These are phyloP conservation scores for Leccinum boreale DNA, from an alignment of 768 basidiomycete species.

Conservation along the genomic window DNA sequence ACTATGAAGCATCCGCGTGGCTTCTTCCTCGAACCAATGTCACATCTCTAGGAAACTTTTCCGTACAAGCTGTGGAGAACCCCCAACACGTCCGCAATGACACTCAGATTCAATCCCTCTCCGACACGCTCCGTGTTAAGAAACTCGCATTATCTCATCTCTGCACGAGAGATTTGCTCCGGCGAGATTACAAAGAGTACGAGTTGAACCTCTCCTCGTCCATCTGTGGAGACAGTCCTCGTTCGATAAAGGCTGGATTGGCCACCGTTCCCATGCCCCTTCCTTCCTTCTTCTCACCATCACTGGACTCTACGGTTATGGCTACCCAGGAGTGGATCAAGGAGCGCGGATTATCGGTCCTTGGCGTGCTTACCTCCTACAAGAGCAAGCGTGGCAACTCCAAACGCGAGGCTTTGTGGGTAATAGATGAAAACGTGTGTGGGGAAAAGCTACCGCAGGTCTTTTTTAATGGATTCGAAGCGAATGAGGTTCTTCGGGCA, in stretches of 20 bases:
- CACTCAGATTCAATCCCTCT: constrained; percentile 47
- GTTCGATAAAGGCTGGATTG: constrained; percentile 64
- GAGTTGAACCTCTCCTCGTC: constrained; percentile 38
- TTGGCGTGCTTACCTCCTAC: constrained; percentile 82
- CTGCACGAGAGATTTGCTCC: constrained; percentile 69
- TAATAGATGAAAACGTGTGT: constrained; percentile 44
- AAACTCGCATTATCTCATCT: constrained; percentile 72
- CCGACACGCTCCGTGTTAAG: constrained; percentile 41
- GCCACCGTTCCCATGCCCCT: constrained; percentile 78
- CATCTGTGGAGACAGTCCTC: constrained; percentile 20
- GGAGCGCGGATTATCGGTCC: constrained; percentile 58
- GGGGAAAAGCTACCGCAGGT: constrained; percentile 32
- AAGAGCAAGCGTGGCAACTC: constrained; percentile 50
- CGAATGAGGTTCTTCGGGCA: constrained; percentile 46
- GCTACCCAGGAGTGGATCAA: constrained; percentile 56
- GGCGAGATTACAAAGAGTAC: constrained; percentile 97
- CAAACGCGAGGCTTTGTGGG: constrained; percentile 62
- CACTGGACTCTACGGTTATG: constrained; percentile 8
- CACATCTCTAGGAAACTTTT: constrained; percentile 16
- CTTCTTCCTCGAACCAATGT: constrained; percentile 59
- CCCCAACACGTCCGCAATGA: constrained; percentile 35
- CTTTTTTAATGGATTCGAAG: constrained; percentile 61
- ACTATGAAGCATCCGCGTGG: constrained; percentile 60
- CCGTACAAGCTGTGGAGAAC: background rate
- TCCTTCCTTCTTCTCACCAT: constrained; percentile 37